These are phyloP conservation scores for Vitis labrusca DNA, from an alignment of 164 flowering plant species.

Conservation along the genomic window DNA sequence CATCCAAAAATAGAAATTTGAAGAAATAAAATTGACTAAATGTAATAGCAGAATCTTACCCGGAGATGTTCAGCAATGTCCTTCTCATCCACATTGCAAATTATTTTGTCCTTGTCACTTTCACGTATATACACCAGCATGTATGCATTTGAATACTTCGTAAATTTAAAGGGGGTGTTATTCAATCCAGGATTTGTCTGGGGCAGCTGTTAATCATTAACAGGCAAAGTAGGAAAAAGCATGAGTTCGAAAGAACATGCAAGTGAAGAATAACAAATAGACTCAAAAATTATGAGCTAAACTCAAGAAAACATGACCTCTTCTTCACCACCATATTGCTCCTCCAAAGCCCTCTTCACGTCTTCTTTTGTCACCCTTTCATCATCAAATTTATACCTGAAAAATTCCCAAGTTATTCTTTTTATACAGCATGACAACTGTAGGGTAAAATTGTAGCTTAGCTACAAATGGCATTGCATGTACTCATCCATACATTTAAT, in stretches of 20 bases:
- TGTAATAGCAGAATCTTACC: conserved; percentile 30
- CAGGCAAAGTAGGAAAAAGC: background rate
- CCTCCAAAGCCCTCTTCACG: conserved; percentile 36
- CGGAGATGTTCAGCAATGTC: conserved; percentile 58
- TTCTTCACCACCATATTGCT: conserved; percentile 47
- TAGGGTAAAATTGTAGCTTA: too few species aligned
- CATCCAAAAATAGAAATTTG: background rate
- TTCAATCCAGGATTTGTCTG: conserved; percentile 58
- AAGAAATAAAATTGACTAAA: background rate
- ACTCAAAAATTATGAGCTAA: conserved; percentile 3
- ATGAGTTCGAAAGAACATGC: too few species aligned
- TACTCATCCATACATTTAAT: too few species aligned
- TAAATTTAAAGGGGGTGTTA: conserved; percentile 53
- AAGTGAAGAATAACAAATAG: background rate
- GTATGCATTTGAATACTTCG: conserved; percentile 60
- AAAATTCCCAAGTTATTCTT: background rate
- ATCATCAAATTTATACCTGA: conserved; percentile 46
- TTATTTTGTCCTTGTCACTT: conserved; percentile 56
- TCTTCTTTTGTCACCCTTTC: conserved; percentile 45
- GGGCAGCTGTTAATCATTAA: conserved; percentile 37
- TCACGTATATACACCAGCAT: conserved; percentile 66
- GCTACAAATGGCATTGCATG: too few species aligned
- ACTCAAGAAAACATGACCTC: conserved; percentile 19
- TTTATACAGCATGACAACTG: too few species aligned
- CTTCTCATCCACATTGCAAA: conserved; percentile 57